Evolutionary conservation across 2,329 filamentous ascomycete genomes (phyloP), one percentile per base, ranked within the genome.

Genomic region (Ascosphaera aggregata): DNA sequence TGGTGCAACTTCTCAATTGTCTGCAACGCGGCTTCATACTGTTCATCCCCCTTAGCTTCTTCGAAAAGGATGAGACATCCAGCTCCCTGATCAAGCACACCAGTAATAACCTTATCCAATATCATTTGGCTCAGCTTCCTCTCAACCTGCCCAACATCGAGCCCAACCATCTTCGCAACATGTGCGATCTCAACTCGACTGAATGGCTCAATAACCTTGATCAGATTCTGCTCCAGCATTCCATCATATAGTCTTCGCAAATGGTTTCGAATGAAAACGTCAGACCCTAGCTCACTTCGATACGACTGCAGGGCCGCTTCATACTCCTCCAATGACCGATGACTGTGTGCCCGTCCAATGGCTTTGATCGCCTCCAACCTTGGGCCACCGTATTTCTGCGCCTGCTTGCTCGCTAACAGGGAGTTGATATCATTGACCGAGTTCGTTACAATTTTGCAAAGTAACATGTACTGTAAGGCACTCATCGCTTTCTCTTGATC

Each of bases 361-460:
- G 91, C 85, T 66, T 98, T 98, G 89, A 98, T 98, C 42, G 89
- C 89, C 60, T 98, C 89, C 45, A 98, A 73, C 54, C 82, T 89
- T 62, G 86, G 82, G 50, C 86, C 84, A 22, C 85, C 85, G 55
- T 98, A 95, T 61, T 91, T 89, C 54, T 91, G 73, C 31, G 91
- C 89, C 59, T 94, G 85, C 69, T 98, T 98, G 40, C 82, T 91
- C 20, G 79, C 73, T 73, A 98, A 82, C 48, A 98, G 72, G 54
- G 79, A 74, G 62, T 86, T 92, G 57, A 98, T 86, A 58, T 98
- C 91, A 64, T 95, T 85, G 47, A 75, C 82, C 32, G 91, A 69
- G 62, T 98, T 98, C 49, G 98, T 70, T 91, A 98, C 98, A 59
- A 98, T 89, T 67, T 98, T 98, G 74, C 89, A 95, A 27, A 98